These are phyloP conservation scores for Calonectria pteridis DNA, from an alignment of 2,329 filamentous ascomycete species.

Conservation along the genomic window DNA sequence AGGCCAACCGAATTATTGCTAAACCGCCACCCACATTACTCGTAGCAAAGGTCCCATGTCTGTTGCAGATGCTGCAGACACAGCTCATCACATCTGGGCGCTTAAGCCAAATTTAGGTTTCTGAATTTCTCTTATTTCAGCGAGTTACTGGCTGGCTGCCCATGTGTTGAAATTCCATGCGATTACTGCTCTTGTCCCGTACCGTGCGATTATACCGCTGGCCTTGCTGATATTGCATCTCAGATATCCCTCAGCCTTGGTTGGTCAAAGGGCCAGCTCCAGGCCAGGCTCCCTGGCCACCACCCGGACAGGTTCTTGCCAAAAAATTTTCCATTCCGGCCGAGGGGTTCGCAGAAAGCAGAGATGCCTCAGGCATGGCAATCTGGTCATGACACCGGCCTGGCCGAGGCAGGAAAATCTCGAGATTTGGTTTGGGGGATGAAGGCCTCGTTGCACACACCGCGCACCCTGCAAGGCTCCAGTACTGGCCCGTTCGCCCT, in stretches of 20 bases:
- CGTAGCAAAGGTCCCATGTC: neutral
- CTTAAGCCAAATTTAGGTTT: constrained; percentile 1
- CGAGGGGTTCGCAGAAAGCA: constrained; percentile 28
- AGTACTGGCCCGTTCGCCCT: neutral
- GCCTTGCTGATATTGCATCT: constrained; percentile 1
- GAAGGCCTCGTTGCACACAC: neutral
- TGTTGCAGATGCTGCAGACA: neutral
- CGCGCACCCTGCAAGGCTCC: neutral
- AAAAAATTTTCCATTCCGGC: neutral
- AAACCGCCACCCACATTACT: neutral
- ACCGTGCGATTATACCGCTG: constrained; percentile 9
- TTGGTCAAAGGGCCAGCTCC: constrained; percentile 6
- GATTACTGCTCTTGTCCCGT: neutral
- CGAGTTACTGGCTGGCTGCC: neutral
- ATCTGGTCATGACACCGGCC: neutral
- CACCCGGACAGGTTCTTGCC: constrained; percentile 1
- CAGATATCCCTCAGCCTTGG: constrained; percentile 27
- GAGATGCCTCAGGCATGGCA: constrained; percentile 27
- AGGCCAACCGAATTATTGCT: constrained; percentile 12
- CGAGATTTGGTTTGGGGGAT: neutral
- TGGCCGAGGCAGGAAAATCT: neutral
- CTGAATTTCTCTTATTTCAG: neutral
- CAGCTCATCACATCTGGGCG: neutral
- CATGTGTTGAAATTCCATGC: neutral
- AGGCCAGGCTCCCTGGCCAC: neutral